These are phyloP conservation scores for Polyporus tsugae DNA, from an alignment of 1,284 basidiomycete genomes.

Conservation along the genomic window DNA sequence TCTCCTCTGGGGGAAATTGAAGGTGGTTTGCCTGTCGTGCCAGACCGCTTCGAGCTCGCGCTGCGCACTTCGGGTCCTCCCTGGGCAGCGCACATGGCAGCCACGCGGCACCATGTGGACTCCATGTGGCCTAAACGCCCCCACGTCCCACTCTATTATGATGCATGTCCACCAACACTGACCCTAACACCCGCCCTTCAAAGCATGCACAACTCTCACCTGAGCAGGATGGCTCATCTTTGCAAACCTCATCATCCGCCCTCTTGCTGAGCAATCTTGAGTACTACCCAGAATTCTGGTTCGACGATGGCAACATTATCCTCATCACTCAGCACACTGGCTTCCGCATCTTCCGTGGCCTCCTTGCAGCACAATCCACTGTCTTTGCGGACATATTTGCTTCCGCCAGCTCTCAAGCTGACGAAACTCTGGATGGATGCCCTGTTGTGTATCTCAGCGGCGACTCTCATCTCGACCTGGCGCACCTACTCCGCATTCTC, in stretches of 20 bases:
- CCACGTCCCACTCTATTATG: too few relatives aligned
- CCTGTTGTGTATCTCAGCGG: constrained; percentile 25
- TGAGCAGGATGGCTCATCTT: neutral
- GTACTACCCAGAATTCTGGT: neutral
- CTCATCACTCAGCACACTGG: constrained; percentile 7
- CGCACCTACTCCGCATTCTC: constrained; percentile 14
- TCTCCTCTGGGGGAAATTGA: too few relatives aligned
- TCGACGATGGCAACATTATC: constrained; percentile 10
- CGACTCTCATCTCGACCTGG: constrained; percentile 21
- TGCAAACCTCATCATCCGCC: neutral
- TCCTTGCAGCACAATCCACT: constrained; percentile 29
- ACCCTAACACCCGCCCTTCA: neutral
- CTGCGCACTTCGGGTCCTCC: too few relatives aligned
- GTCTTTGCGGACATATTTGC: constrained; percentile 32
- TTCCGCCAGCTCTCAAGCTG: constrained; percentile 21
- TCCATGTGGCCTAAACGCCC: too few relatives aligned
- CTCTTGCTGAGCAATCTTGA: neutral
- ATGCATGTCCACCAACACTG: neutral
- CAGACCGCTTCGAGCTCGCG: too few relatives aligned
- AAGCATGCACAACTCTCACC: neutral
- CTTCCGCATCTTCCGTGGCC: constrained; percentile 28
- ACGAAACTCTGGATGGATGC: constrained; percentile 24
- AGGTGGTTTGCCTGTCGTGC: too few relatives aligned
- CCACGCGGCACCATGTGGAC: too few relatives aligned
- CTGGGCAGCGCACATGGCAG: too few relatives aligned